Evolutionary conservation across 2,329 filamentous ascomycete species (phyloP), one percentile per base, ranked within the genome.

Genomic region (Stenocarpella maydis): DNA sequence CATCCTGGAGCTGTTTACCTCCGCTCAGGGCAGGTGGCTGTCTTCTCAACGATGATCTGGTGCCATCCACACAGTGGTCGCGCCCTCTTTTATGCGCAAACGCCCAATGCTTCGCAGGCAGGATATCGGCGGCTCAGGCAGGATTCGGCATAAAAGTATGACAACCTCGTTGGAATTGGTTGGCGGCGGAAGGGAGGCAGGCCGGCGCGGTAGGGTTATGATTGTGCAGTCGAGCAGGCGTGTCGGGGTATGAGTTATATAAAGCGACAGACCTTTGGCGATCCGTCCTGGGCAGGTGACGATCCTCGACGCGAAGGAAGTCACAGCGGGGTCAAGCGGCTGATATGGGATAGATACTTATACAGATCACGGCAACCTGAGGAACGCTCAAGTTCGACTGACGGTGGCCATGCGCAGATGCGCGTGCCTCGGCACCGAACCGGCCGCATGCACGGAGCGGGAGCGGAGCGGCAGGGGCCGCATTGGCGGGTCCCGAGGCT

Each of bases 1-100:
- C 77, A 78, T 79, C 55, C 55, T 74, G 14, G 26, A 24, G 14
- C 8, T 47, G 19, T 24, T 26, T 31, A 17, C 34, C 4, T n/a
- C 19, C 4, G 19, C 12, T 2, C 45, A 19, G 8, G 19, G 2
- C 24, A 9, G n/a, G n/a, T n/a, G 28, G 19, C 9, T 21, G 4
- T 24, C 24, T 12, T 8, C 43, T 37, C n/a, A 24, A 14, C 37
- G 28, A 49, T 15, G 17, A 28, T n/a, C 6, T 1, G n/a, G 1
- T 2, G 24, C 26, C 17, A 9, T n/a, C 21, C n/a, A 17, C 7
- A 37, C 4, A n/a, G 15, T 19, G 17, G 21, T 19, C 14, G 10
- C 58, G 14, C 15, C 58, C 28, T 49, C 43, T 47, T 47, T 63
- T 49, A 24, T 63, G 37, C 10, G 9, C 58, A 12, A 34, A 34